Conservation (phyloP, 1,284 basidiomycete genomes). For the Rhodofomes roseus region DNA sequence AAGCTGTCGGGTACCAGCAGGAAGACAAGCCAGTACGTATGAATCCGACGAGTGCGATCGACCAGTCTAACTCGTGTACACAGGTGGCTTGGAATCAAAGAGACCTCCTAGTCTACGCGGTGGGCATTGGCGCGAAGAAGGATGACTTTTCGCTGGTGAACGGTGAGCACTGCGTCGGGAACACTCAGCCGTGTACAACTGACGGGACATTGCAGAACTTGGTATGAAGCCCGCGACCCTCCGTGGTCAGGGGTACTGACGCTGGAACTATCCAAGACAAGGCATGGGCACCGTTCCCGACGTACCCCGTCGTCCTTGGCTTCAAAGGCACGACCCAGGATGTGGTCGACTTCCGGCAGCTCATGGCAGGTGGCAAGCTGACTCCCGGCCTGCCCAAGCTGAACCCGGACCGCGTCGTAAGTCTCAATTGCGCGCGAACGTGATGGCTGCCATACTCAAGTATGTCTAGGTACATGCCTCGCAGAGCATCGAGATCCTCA, state of each 20-base stretch:
- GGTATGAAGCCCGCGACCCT: slow-evolving; percentile 7
- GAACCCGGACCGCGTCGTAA: slow-evolving; percentile 61
- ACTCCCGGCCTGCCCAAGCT: slow-evolving; percentile 64
- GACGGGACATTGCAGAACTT: slow-evolving; percentile 24
- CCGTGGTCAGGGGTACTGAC: neutral
- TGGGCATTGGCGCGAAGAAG: slow-evolving; percentile 68
- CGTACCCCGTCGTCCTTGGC: slow-evolving; percentile 48
- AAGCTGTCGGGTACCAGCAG: slow-evolving; percentile 27
- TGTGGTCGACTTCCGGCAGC: slow-evolving; percentile 60
- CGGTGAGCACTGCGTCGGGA: slow-evolving; percentile 37
- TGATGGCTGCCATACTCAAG: neutral
- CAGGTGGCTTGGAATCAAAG: slow-evolving; percentile 72
- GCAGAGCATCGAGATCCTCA: slow-evolving; percentile 71
- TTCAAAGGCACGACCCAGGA: slow-evolving; percentile 65
- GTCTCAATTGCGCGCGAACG: slow-evolving; percentile 18
- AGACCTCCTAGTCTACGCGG: slow-evolving; percentile 63
- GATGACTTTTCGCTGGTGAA: slow-evolving; percentile 60
- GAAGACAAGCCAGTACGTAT: slow-evolving; percentile 24
- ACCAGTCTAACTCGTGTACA: neutral
- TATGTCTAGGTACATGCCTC: slow-evolving; percentile 56
- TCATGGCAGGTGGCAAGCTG: slow-evolving; percentile 36
- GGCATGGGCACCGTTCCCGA: slow-evolving; percentile 50
- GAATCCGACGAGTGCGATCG: neutral
- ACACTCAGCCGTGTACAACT: neutral
- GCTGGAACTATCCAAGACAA: slow-evolving; percentile 32